Base-by-base conservation (phyloP, 441 rosid species). In the Sinapis alba region DNA sequence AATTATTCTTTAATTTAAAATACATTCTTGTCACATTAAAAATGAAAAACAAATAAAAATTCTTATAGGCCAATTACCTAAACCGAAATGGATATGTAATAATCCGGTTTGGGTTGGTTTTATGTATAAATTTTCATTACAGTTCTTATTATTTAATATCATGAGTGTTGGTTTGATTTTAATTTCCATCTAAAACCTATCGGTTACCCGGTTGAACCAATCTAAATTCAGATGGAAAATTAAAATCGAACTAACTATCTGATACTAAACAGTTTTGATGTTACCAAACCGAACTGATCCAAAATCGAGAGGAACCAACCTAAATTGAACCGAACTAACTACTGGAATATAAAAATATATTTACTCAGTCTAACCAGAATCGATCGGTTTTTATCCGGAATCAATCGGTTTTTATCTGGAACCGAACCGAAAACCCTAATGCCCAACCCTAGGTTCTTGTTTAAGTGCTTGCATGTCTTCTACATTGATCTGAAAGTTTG, bases 381-480 rank as follows among this genome's bases (percentile, higher is more conserved):
- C 4, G 7, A 15, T 47, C 53, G 19, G 50, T 41, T 15, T 41
- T 45, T 45, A 45, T 45, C 19, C n/a, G n/a, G 51, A 1, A 47
- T 47, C 4, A 16, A 15, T 47, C 53, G 19, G 50, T 41, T 15
- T 41, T 45, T 45, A 45, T 45, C 19, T 9, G 51, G 51, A n/a
- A 45, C 19, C 51, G 18, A 43, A 43, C 51, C 51, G 53, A 47
- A 47, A 47, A 15, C 53, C 53, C 53, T 47, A 47, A 7, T 47
- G 20, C 20, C 53, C 53, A 47, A 7, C 20, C 53, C 53, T 47
- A 47, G 47, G 16, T 58, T 65, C 59, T 54, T 43, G 65, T 26
- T 64, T 15, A 30, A 28, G 38, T 57, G 56, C 28, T 71, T 77
- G 77, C 76, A 77, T 77, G 80, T 54, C 80, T 60, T 77, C 68